phyloP scores from a whole-genome alignment of 2,329 filamentous ascomycete genomes.

The Neonectria faginata region DNA sequence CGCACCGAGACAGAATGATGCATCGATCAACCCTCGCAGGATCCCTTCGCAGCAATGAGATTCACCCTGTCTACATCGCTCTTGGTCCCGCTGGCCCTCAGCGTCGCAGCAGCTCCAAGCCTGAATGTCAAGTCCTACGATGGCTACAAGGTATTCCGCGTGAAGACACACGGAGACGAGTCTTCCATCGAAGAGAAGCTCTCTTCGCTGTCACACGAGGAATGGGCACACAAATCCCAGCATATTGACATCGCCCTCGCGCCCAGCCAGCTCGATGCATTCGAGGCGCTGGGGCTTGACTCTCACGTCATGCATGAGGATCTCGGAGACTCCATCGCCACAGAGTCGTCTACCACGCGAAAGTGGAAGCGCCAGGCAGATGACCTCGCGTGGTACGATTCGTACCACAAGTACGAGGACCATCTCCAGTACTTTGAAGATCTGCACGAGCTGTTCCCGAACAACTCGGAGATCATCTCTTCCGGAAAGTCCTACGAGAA shows the following conservation, averaged over 20 bases:
- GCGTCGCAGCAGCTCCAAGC: conserved; percentile 35
- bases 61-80: conserved; percentile 34
- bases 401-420: conserved; percentile 63
- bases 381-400: conserved; percentile 59
- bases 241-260: conserved; percentile 50
- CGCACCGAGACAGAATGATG: background rate
- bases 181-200: conserved; percentile 51
- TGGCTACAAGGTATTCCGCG: conserved; percentile 56
- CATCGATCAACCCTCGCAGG: background rate
- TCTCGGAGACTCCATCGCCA: conserved; percentile 45
- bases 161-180: conserved; percentile 57
- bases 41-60: conserved; percentile 28
- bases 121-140: conserved; percentile 43
- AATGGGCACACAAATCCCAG: conserved; percentile 37
- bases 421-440: conserved; percentile 60
- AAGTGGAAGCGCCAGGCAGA: conserved; percentile 44
- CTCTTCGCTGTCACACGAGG: conserved; percentile 38
- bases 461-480: conserved; percentile 60
- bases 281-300: conserved; percentile 48
- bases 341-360: conserved; percentile 41
- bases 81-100: conserved; percentile 30
- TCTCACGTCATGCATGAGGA: conserved; percentile 47
- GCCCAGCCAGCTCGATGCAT: conserved; percentile 45
- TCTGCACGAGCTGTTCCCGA: conserved; percentile 55
- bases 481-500: conserved; percentile 59